phyloP scores from a whole-genome alignment of 2,329 filamentous ascomycete species.

The Colletotrichum tropicale region DNA sequence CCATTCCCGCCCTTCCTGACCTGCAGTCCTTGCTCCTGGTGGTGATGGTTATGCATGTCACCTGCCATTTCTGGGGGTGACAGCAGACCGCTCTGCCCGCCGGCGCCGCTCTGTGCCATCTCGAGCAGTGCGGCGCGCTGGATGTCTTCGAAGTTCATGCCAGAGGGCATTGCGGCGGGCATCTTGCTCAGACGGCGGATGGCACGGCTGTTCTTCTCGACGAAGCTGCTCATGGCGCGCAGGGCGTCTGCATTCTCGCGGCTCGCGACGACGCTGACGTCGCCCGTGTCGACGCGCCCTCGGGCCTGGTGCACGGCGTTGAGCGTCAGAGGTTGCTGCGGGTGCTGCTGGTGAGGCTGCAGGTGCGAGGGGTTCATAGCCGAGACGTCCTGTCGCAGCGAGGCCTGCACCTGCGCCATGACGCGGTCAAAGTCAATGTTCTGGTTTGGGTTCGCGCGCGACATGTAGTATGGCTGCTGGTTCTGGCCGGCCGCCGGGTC shows the following conservation, averaged over 20 bases:
- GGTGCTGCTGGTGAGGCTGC: slow-evolving; percentile 25
- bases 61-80: slow-evolving; percentile 2
- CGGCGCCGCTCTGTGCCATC: not conserved
- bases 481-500: slow-evolving; percentile 25
- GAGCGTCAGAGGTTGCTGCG: slow-evolving; percentile 34
- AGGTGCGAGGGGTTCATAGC: slow-evolving; percentile 6
- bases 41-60: not conserved
- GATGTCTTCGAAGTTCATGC: slow-evolving; percentile 33
- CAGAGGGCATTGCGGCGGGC: slow-evolving; percentile 27
- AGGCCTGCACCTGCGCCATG: slow-evolving; percentile 45
- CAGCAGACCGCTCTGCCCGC: not conserved
- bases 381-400: slow-evolving; percentile 25
- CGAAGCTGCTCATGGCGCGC: slow-evolving; percentile 48
- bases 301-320: slow-evolving; percentile 46
- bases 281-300: slow-evolving; percentile 33
- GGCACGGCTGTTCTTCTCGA: slow-evolving; percentile 45
- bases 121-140: slow-evolving; percentile 28
- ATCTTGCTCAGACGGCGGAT: slow-evolving; percentile 47
- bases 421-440: slow-evolving; percentile 50
- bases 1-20: not conserved
- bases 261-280: slow-evolving; percentile 41
- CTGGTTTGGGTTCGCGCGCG: slow-evolving; percentile 27
- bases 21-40: not conserved
- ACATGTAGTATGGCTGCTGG: slow-evolving; percentile 29
- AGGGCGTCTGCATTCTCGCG: slow-evolving; percentile 46